Evolutionary conservation across 495 filamentous ascomycete species (phyloP), one percentile per base, ranked within the genome.

Genomic region (Podospora anserina): DNA sequence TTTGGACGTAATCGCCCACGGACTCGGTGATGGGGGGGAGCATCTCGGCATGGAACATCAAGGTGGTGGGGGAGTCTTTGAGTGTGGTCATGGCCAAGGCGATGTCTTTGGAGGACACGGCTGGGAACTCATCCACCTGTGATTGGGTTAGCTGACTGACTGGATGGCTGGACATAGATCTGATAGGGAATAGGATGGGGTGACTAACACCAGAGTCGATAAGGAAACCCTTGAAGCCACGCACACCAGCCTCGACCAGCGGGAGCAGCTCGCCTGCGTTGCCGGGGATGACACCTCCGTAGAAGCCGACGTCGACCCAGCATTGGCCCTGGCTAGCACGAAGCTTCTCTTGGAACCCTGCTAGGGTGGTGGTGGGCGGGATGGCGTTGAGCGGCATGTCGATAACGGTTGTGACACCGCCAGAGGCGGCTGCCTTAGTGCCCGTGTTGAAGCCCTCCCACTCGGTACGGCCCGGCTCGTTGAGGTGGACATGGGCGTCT

Each of bases 31-130:
- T 90, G 3, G 94, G 93, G 2, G 95, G 95, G 23, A 97, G 88
- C 93, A 97, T 97, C 80, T 99, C 95, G 20, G 95, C 95, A 74
- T 99, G 95, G 81, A 99, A 99, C 94, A 99, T 97, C 57, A 98
- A 83, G 0, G 92, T 94, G 18, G 95, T 99, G 58, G 91, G 85
- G 53, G 79, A 76, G 70, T 91, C 88, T 54, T 89, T 89, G 63
- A 99, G 84, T 59, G 89, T 91, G 7, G 78, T 84, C 88, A 99
- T 92, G 57, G 89, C 94, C 58, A 88, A 85, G 0, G 87, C 82
- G 70, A 99, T 89, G 77, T 98, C 95, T 1, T 78, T 81, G 1
- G 90, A 84, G 0, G 89, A 91, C 15, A 99, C 91, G 44, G 93
- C 92, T 0, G 95, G 95, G 79, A 99, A 99, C 74, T 99, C 95